Conservation (phyloP, 2,329 filamentous ascomycete genomes). For the Huntiella omanensis region DNA sequence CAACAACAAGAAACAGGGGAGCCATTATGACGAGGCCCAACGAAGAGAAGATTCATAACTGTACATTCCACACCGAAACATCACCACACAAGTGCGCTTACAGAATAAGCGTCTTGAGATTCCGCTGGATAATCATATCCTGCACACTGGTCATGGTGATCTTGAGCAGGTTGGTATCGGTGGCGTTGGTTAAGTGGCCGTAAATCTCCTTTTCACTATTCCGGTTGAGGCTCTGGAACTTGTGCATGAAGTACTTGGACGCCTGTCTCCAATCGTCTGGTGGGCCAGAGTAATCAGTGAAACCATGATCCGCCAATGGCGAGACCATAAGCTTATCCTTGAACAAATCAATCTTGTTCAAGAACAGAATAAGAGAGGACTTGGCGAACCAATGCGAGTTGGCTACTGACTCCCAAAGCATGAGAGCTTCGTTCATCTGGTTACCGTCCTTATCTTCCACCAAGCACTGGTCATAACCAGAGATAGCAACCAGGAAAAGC, state of each 20-base stretch:
- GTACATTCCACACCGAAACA: neutral
- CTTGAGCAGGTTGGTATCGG: constrained; percentile 57
- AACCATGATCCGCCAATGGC: constrained; percentile 53
- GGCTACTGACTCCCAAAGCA: constrained; percentile 72
- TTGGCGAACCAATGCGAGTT: constrained; percentile 76
- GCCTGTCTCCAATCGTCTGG: constrained; percentile 54
- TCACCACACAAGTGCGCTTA: constrained; percentile 20
- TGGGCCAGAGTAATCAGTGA: constrained; percentile 61
- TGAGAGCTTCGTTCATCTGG: constrained; percentile 79
- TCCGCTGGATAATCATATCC: constrained; percentile 75
- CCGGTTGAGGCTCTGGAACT: constrained; percentile 59
- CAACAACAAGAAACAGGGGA: neutral
- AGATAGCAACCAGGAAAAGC: constrained; percentile 85
- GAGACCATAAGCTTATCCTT: constrained; percentile 54
- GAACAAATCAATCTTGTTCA: constrained; percentile 80
- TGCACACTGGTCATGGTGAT: constrained; percentile 75
- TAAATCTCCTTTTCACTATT: constrained; percentile 45
- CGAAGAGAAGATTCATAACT: neutral
- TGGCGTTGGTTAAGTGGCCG: constrained; percentile 43
- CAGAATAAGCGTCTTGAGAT: constrained; percentile 60
- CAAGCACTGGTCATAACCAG: constrained; percentile 88
- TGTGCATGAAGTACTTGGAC: constrained; percentile 65
- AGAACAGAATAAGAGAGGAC: constrained; percentile 64
- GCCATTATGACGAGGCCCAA: neutral
- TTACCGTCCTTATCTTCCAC: constrained; percentile 94